These are phyloP conservation scores for Annulohypoxylon moriforme DNA, from an alignment of 495 filamentous ascomycete genomes.

Conservation along the genomic window DNA sequence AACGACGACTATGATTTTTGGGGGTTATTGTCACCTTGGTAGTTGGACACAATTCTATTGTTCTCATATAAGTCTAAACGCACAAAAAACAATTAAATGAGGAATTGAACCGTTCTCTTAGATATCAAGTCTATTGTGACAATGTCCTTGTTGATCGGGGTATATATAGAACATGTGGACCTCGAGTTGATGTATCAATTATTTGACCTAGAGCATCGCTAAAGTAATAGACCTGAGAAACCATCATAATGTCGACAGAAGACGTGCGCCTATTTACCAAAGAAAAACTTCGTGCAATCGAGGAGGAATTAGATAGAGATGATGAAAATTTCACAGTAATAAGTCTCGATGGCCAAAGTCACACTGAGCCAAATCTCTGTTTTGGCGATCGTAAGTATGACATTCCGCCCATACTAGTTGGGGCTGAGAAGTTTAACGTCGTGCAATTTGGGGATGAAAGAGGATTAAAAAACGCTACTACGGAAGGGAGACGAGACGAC, in stretches of 20 bases:
- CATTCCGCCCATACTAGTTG: neutral
- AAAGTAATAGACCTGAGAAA: neutral
- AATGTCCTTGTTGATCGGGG: neutral
- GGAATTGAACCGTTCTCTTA: too few species aligned
- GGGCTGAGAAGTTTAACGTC: neutral
- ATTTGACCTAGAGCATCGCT: neutral
- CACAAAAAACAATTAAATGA: too few species aligned
- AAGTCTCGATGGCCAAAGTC: neutral
- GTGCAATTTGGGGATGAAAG: neutral
- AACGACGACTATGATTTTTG: too few species aligned
- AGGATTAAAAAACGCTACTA: neutral
- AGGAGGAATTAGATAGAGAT: neutral
- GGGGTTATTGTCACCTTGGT: too few species aligned
- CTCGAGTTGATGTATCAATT: neutral
- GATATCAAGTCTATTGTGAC: neutral
- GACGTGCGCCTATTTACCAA: neutral
- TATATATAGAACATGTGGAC: neutral
- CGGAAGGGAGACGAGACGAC: neutral
- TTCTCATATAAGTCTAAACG: too few species aligned
- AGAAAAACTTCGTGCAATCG: too few species aligned
- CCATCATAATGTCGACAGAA: neutral
- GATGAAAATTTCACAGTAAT: neutral
- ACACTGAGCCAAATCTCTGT: neutral
- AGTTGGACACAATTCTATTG: too few species aligned
- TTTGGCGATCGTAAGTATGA: neutral